Base-by-base conservation (phyloP, 768 basidiomycete species). In the Xerocomellus intermedius region DNA sequence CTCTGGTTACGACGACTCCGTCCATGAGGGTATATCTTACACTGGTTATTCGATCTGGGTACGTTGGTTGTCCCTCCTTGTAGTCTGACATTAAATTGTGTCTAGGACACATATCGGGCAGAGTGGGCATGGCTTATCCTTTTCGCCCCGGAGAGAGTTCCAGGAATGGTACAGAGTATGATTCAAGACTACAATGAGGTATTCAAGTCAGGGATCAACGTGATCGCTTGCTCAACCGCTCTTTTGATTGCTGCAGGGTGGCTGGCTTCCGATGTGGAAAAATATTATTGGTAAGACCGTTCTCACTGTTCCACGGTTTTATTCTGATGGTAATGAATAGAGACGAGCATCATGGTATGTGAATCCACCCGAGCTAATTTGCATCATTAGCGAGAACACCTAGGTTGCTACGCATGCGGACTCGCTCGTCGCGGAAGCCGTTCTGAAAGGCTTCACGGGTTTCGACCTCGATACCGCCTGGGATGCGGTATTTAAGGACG, bases 251-350 rank as follows among this genome's bases (percentile, higher is more conserved):
- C 58, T 35, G 8, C 59, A 78, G 83, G 82, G 87, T 16, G 91
- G 91, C 4, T 90, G 90, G 88, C 72, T 93, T 36, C 91, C 91
- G 0, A 91, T 92, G 89, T 93, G 91, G 91, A 92, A 91, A 72
- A 92, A 92, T 57, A 79, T 92, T 14, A 82, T 87, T 24, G 84
- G 83, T 82, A 44, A 57, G 74, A 59, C 28, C 24, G 1, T 42
- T 13, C 10, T 28, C 13, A 43, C 28, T 19, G 3, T n/a, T 39
- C 2, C 8, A 14, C 2, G 5, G 14, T 26, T 36, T 26, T 17
- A 24, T 46, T 36, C 33, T 54, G 16, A 58, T 19, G 0, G 9
- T 10, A 13, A 13, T 24, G 8, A 24, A 26, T 45, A 75, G 87
- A 93, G 64, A 91, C 90, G 1, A 93, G 90, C 60, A 91, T 91